phyloP scores from a whole-genome alignment of 148 eudicot genomes.

The Diospyros lotus region DNA sequence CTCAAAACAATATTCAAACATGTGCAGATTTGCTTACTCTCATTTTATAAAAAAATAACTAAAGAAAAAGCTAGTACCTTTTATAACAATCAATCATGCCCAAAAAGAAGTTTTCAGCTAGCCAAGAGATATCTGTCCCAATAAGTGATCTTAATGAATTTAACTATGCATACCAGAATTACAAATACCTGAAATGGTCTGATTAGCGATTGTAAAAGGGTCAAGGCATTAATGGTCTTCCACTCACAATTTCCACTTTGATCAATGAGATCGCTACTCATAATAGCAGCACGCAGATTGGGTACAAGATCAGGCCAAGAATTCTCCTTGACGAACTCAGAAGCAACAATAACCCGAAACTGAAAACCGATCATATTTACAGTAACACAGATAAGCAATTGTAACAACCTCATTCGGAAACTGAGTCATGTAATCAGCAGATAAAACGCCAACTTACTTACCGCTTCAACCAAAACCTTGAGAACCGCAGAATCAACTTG shows the following conservation, averaged over 20 bases:
- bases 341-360: constrained; percentile 56
- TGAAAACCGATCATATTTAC: constrained; percentile 17
- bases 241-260: constrained; percentile 34
- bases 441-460: constrained; percentile 6
- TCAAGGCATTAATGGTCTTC: constrained; percentile 58
- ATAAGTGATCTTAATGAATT: neutral
- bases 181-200: constrained; percentile 68
- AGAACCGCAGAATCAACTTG: constrained; percentile 46
- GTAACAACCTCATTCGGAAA: neutral
- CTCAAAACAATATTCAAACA: neutral
- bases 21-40: neutral
- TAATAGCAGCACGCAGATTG: constrained; percentile 45
- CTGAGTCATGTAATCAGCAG: neutral
- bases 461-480: constrained; percentile 65
- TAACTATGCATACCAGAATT: neutral
- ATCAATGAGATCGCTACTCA: constrained; percentile 45
- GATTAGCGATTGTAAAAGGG: constrained; percentile 53
- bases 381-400: neutral
- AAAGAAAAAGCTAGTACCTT: neutral
- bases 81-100: neutral
- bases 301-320: constrained; percentile 72
- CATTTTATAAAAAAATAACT: neutral
- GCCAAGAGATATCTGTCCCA: neutral
- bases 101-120: neutral
- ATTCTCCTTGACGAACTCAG: constrained; percentile 61